Conservation (phyloP, 2,329 filamentous ascomycete species). For the Stenocarpella maydis region DNA sequence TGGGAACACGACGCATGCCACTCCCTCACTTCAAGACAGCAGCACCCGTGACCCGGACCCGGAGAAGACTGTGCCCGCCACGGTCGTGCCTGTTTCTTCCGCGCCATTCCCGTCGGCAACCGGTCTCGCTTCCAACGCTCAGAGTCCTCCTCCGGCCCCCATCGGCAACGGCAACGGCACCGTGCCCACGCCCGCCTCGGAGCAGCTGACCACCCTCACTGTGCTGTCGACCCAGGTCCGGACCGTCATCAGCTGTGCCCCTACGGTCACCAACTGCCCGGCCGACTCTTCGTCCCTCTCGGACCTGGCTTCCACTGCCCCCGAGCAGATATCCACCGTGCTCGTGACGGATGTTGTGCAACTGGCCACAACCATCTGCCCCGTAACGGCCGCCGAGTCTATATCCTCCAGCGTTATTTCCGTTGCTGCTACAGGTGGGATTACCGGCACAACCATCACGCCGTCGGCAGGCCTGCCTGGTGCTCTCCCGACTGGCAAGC, state of each 20-base stretch:
- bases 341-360: constrained; percentile 31
- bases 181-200: not conserved
- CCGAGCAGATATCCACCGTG: constrained; percentile 20
- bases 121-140: constrained; percentile 7
- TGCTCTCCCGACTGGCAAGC: not conserved
- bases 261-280: constrained; percentile 32
- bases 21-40: constrained; percentile 2
- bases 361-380: constrained; percentile 29
- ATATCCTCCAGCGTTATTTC: constrained; percentile 19
- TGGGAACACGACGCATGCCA: constrained; percentile 17
- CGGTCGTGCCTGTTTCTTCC: constrained; percentile 24
- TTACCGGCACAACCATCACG: constrained; percentile 4
- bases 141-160: not conserved
- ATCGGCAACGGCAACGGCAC: constrained; percentile 27
- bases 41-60: constrained; percentile 31
- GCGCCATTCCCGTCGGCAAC: not conserved
- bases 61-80: constrained; percentile 28
- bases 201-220: constrained; percentile 28
- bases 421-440: constrained; percentile 23
- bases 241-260: constrained; percentile 34
- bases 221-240: constrained; percentile 31
- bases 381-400: constrained; percentile 18
- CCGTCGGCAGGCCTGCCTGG: not conserved
- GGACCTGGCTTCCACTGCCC: constrained; percentile 18
- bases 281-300: constrained; percentile 29